Evolutionary conservation across 2,329 filamentous ascomycete genomes (phyloP).

Genomic region (Chaetomium globosum): DNA sequence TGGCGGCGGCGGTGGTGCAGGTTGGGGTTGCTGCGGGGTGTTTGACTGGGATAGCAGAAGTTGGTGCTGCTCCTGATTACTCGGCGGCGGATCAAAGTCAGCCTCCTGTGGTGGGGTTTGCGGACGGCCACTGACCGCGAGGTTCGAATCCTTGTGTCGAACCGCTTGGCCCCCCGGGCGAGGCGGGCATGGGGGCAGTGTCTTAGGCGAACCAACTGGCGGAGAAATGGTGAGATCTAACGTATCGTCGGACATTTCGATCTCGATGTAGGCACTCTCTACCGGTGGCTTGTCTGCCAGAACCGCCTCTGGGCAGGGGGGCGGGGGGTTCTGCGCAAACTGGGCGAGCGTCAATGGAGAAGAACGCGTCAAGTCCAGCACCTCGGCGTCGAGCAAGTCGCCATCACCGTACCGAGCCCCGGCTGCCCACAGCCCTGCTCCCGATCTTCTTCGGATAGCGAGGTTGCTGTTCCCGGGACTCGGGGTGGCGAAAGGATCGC

Average conservation of each 20-base stretch:
- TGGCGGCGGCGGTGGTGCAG: conserved; percentile 45
- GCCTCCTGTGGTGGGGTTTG: not conserved
- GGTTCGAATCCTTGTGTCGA: not conserved
- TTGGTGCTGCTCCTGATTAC: conserved; percentile 41
- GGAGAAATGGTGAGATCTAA: conserved; percentile 5
- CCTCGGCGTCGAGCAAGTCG: conserved; percentile 63
- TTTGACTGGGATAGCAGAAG: conserved; percentile 36
- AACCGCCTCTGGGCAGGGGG: not conserved
- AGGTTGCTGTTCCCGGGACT: conserved; percentile 33
- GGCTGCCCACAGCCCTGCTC: conserved; percentile 67
- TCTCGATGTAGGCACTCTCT: conserved; percentile 22
- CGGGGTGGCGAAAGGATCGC: conserved; percentile 45
- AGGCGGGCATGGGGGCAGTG: not conserved
- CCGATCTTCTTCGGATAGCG: conserved; percentile 22
- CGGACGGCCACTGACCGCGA: not conserved
- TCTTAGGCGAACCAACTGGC: not conserved
- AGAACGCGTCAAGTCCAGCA: conserved; percentile 60
- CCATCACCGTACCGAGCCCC: conserved; percentile 68
- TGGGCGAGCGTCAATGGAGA: conserved; percentile 38
- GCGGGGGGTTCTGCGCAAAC: not conserved
- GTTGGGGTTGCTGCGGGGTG: conserved; percentile 20
- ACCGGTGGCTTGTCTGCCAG: not conserved
- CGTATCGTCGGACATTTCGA: conserved; percentile 25
- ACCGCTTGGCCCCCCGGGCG: not conserved
- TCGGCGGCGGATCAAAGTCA: conserved; percentile 38